Conservation (phyloP, 805 yeast species). For the Scheffersomyces coipomensis region DNA sequence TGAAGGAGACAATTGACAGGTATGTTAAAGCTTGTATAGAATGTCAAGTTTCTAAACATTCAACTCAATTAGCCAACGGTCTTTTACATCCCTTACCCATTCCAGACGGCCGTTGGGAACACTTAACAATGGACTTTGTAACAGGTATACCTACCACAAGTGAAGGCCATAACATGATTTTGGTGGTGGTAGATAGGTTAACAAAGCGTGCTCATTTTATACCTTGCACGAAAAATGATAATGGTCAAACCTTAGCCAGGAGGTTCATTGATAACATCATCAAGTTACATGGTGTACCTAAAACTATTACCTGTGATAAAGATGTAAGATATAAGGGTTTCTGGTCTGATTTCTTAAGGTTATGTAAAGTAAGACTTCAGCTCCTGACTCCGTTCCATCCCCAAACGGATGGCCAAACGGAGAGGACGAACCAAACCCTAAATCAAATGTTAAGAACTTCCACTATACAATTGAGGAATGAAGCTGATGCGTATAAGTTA, state of each 20-base stretch:
- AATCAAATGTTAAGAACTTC: slow-evolving; percentile 1
- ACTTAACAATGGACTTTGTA: slow-evolving; percentile 11
- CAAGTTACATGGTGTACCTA: slow-evolving; percentile 12
- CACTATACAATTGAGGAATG: no score
- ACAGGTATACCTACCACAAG: slow-evolving; percentile 8
- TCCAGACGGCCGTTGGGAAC: slow-evolving; percentile 3
- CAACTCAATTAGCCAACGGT: neutral
- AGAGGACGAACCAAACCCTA: slow-evolving; percentile 4
- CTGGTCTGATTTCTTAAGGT: slow-evolving; percentile 9
- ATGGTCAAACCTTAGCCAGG: neutral
- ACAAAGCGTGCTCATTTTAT: slow-evolving; percentile 15
- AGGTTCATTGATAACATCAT: slow-evolving; percentile 7
- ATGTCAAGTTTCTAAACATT: slow-evolving; percentile 8
- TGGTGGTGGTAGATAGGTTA: slow-evolving; percentile 14
- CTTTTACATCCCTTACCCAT: slow-evolving; percentile 1
- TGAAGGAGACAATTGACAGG: neutral
- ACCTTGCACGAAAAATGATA: slow-evolving; percentile 3
- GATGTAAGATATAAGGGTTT: slow-evolving; percentile 9
- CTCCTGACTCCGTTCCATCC: slow-evolving; percentile 10
- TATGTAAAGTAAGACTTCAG: slow-evolving; percentile 5
- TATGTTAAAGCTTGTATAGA: slow-evolving; percentile 6
- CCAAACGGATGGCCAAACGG: slow-evolving; percentile 17
- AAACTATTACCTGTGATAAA: slow-evolving; percentile 9
- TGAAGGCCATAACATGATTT: slow-evolving; percentile 7
- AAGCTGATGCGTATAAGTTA: no score